phyloP scores from a whole-genome alignment of 805 yeast genomes.

The Yamadazyma laniorum region DNA sequence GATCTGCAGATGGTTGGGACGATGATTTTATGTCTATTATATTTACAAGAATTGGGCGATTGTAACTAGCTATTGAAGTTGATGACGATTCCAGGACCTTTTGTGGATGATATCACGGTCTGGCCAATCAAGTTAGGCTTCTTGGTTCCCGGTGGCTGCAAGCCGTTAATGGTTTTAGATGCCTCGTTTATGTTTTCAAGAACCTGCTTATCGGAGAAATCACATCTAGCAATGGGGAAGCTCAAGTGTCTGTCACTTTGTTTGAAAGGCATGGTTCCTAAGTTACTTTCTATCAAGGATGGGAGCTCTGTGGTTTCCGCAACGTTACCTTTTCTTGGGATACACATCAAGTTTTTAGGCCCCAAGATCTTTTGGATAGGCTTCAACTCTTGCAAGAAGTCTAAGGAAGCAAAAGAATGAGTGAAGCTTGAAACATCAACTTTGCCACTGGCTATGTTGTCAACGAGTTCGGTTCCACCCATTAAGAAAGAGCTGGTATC shows the following conservation, averaged over 20 bases:
- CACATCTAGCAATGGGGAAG: slow-evolving; percentile 73
- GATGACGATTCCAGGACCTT: slow-evolving; percentile 78
- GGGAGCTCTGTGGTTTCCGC: slow-evolving; percentile 52
- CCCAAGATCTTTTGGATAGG: slow-evolving; percentile 80
- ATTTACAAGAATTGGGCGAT: slow-evolving; percentile 7
- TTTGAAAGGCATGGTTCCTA: slow-evolving; percentile 76
- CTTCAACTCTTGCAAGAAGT: slow-evolving; percentile 60
- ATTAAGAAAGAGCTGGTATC: slow-evolving; percentile 60
- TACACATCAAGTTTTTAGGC: slow-evolving; percentile 87
- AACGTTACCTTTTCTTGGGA: slow-evolving; percentile 82
- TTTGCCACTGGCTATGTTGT: slow-evolving; percentile 51
- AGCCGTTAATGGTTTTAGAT: slow-evolving; percentile 56
- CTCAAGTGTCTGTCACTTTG: slow-evolving; percentile 62
- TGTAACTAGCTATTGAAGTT: slow-evolving; percentile 26
- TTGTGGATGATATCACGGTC: slow-evolving; percentile 64
- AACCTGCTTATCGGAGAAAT: slow-evolving; percentile 74
- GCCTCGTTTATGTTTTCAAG: slow-evolving; percentile 68
- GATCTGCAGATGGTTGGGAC: too few relatives aligned
- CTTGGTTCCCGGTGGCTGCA: slow-evolving; percentile 57
- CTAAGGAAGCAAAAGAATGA: slow-evolving; percentile 83
- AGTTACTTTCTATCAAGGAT: slow-evolving; percentile 48
- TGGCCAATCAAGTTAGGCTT: slow-evolving; percentile 70
- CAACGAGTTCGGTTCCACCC: slow-evolving; percentile 73
- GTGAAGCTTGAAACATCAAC: slow-evolving; percentile 55
- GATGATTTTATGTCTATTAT: too few relatives aligned